A percentile compares a stretch with the other conserved stretches of the same genome.
These are phyloP conservation scores for Elsinoe perseae DNA, from an alignment of 2,329 filamentous ascomycete genomes.

Conservation along the genomic window DNA sequence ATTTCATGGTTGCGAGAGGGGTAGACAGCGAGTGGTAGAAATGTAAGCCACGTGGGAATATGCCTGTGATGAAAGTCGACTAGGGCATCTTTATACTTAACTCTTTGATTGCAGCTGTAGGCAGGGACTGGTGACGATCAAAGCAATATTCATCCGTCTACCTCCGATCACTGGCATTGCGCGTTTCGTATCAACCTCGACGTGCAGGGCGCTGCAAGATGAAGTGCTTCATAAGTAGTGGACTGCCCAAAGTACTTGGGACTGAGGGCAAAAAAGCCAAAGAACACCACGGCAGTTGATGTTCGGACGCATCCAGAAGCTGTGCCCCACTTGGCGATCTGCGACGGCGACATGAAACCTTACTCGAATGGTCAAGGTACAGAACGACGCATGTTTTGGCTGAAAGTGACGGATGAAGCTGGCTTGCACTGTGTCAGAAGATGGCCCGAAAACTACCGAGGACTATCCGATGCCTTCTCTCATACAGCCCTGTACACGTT, in stretches of 20 bases:
- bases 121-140: not conserved
- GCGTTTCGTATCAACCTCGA: not conserved
- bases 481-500: no score
- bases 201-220: not conserved
- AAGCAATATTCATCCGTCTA: not conserved
- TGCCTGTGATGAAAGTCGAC: no score
- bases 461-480: no score
- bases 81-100: not conserved
- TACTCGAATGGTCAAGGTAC: not conserved
- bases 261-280: conserved; percentile 5
- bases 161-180: not conserved
- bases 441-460: no score
- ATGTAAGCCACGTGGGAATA: no score
- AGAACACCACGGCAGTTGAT: not conserved
- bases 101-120: not conserved
- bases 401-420: no score
- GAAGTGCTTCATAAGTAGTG: not conserved
- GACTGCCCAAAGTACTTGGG: not conserved
- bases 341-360: conserved; percentile 4
- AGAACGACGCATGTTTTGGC: no score
- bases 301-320: not conserved
- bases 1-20: not conserved
- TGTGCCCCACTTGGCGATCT: conserved; percentile 1
- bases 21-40: not conserved
- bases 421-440: no score